phyloP scores from a whole-genome alignment of 768 basidiomycete species.

The Podaxis sp. region DNA sequence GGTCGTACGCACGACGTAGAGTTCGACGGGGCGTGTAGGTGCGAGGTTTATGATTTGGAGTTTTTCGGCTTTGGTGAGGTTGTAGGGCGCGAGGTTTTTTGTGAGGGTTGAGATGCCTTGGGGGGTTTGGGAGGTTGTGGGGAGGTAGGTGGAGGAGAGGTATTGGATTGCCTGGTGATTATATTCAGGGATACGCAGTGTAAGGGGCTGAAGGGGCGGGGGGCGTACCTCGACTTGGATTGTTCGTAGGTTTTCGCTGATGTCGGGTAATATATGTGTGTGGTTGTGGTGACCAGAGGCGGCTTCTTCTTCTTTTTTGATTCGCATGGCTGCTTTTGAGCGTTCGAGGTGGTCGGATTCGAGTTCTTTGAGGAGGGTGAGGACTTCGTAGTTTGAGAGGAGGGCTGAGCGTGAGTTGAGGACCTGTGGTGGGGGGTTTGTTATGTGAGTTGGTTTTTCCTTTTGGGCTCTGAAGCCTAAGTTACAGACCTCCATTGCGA shows the following conservation, averaged over 20 bases:
- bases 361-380: constrained; percentile 72
- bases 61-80: constrained; percentile 89
- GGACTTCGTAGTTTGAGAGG: constrained; percentile 86
- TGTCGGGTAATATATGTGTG: constrained; percentile 39
- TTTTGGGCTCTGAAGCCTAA: too few species aligned
- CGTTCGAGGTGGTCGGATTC: constrained; percentile 72
- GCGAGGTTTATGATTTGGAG: constrained; percentile 90
- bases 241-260: constrained; percentile 81
- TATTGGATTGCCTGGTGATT: constrained; percentile 76
- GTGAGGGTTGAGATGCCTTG: constrained; percentile 67
- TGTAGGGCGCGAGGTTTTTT: constrained; percentile 61
- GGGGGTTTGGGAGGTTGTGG: constrained; percentile 63
- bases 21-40: constrained; percentile 78
- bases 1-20: constrained; percentile 78
- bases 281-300: constrained; percentile 27
- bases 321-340: constrained; percentile 65
- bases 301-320: constrained; percentile 76
- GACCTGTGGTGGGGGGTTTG: constrained; percentile 42
- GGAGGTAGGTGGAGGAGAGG: constrained; percentile 74
- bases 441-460: not conserved
- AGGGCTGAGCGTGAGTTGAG: constrained; percentile 74
- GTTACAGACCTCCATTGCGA: too few species aligned
- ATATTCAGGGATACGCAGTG: not conserved
- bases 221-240: constrained; percentile 76
- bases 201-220: not conserved